phyloP scores from a whole-genome alignment of 1,284 basidiomycete genomes.

The Grifola frondosa region DNA sequence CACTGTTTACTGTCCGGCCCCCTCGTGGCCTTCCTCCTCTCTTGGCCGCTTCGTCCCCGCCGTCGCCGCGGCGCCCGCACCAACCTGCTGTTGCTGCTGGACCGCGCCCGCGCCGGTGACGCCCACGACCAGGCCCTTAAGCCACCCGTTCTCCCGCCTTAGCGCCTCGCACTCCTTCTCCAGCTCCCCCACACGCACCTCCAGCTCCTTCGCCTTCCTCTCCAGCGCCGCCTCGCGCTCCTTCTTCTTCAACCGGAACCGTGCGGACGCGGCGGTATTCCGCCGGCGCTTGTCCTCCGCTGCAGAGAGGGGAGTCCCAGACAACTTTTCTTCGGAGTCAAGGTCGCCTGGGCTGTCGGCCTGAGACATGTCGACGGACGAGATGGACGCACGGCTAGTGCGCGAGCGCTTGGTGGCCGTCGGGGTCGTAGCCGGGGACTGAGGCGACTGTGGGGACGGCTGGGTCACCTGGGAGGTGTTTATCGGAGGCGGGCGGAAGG shows the following conservation, averaged over 20 bases:
- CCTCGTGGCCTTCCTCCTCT: too few relatives aligned
- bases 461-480: conserved; percentile 9
- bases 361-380: conserved; percentile 23
- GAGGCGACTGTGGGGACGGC: conserved; percentile 10
- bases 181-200: conserved; percentile 77
- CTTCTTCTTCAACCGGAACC: conserved; percentile 98
- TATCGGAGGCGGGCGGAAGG: conserved; percentile 20
- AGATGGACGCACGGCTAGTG: conserved; percentile 50
- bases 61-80: background rate
- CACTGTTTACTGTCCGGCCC: conserved; percentile 3
- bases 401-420: conserved; percentile 54
- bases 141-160: conserved; percentile 91
- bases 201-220: conserved; percentile 87
- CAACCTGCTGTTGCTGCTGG: conserved; percentile 24
- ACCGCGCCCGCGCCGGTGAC: conserved; percentile 66
- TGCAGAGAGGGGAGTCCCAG: conserved; percentile 39
- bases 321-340: conserved; percentile 34
- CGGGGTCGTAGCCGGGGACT: conserved; percentile 27
- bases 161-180: conserved; percentile 91
- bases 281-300: conserved; percentile 91
- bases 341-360: conserved; percentile 25
- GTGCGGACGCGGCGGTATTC: conserved; percentile 96
- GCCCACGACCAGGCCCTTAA: conserved; percentile 90
- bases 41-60: conserved; percentile 14
- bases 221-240: conserved; percentile 94